Conservation (phyloP, 495 filamentous ascomycete species). For the Geopyxis carbonaria region DNA sequence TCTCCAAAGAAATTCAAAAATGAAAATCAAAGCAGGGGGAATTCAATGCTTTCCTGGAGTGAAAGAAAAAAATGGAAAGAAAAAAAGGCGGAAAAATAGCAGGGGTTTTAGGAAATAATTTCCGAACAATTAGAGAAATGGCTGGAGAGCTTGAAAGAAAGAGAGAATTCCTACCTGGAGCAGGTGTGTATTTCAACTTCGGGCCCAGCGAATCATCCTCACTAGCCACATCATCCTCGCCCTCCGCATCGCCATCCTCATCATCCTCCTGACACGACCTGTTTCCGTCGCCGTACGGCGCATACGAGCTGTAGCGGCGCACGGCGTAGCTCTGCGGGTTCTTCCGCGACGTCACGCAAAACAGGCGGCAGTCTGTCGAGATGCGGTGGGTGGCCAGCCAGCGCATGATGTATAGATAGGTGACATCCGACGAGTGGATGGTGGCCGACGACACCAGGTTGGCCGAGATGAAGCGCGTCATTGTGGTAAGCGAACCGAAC, state of each 20-base stretch:
- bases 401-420: conserved; percentile 24
- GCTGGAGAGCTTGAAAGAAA: conserved; percentile 7
- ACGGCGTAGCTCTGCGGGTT: conserved; percentile 25
- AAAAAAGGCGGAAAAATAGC: neutral
- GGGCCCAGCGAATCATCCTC: conserved; percentile 24
- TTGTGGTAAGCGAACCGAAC: conserved; percentile 18
- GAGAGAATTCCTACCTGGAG: conserved; percentile 16
- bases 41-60: too few species aligned
- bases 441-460: conserved; percentile 25
- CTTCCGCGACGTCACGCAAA: conserved; percentile 25
- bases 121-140: too few species aligned
- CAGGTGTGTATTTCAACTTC: conserved; percentile 25
- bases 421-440: conserved; percentile 26
- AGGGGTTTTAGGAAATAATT: too few species aligned
- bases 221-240: conserved; percentile 8
- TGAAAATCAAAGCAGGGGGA: too few species aligned
- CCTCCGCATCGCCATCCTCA: conserved; percentile 21
- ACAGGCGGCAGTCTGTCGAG: conserved; percentile 24
- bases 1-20: too few species aligned
- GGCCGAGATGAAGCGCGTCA: conserved; percentile 24
- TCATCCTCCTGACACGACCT: conserved; percentile 19
- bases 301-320: conserved; percentile 23
- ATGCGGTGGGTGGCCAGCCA: conserved; percentile 22
- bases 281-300: conserved; percentile 17
- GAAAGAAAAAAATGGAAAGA: too few species aligned